phyloP scores from a whole-genome alignment of 345 rosid genomes.

The Syzygium jambos region DNA sequence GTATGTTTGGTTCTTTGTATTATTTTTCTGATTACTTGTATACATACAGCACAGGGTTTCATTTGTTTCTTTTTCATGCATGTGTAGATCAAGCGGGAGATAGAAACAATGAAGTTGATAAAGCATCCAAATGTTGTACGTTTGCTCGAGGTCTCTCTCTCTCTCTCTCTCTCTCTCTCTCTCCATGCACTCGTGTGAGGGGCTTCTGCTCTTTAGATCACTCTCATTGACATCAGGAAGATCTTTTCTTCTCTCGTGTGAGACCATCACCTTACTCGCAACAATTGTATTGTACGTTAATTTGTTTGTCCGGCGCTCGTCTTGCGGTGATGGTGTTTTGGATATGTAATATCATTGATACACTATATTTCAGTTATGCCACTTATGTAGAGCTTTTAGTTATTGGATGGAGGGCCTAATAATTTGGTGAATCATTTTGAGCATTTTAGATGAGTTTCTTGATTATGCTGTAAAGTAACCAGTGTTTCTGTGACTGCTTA shows the following conservation, averaged over 20 bases:
- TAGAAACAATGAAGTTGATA: conserved; percentile 88
- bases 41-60: background rate
- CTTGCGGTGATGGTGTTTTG: background rate
- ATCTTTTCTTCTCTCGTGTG: background rate
- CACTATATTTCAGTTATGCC: background rate
- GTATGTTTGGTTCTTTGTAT: background rate
- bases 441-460: background rate
- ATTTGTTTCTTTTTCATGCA: conserved; percentile 1
- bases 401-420: background rate
- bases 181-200: background rate
- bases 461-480: background rate
- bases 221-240: background rate
- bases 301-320: background rate
- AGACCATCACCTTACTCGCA: background rate
- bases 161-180: conserved; percentile 6
- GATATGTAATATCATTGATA: background rate
- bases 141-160: conserved; percentile 58
- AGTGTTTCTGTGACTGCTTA: background rate
- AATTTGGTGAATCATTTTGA: background rate
- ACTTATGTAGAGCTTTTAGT: background rate
- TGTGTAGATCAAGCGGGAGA: conserved; percentile 77
- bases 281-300: background rate
- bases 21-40: background rate
- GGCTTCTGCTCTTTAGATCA: background rate
- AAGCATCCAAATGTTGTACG: conserved; percentile 94